Conservation (phyloP, 2,329 filamentous ascomycete species). For the Colletotrichum navitas region DNA sequence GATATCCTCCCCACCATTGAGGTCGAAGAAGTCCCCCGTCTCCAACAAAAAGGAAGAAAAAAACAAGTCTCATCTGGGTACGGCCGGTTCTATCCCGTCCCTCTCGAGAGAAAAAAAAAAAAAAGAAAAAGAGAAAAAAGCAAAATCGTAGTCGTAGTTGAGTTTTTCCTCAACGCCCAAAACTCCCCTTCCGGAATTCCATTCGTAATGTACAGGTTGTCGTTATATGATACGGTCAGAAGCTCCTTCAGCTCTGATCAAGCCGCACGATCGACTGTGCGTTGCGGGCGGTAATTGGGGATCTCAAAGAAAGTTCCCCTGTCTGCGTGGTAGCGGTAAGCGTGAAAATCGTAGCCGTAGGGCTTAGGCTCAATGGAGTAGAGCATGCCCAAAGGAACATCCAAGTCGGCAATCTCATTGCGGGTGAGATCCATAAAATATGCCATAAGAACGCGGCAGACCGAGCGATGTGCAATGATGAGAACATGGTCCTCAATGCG, state of each 20-base stretch:
- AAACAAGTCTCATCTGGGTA: slow-evolving; percentile 16
- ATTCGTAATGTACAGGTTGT: slow-evolving; percentile 40
- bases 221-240: slow-evolving; percentile 29
- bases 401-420: slow-evolving; percentile 92
- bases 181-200: slow-evolving; percentile 26
- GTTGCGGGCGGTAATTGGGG: slow-evolving; percentile 83
- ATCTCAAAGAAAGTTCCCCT: slow-evolving; percentile 86
- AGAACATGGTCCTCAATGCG: slow-evolving; percentile 96
- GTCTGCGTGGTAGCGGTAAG: slow-evolving; percentile 87
- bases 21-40: slow-evolving; percentile 27
- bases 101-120: neutral
- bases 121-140: neutral
- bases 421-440: slow-evolving; percentile 96
- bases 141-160: slow-evolving; percentile 37
- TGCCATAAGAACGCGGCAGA: slow-evolving; percentile 91
- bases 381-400: slow-evolving; percentile 92
- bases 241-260: slow-evolving; percentile 36
- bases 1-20: slow-evolving; percentile 19
- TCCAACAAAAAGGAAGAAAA: neutral
- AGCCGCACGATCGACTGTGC: slow-evolving; percentile 60
- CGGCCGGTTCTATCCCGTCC: slow-evolving; percentile 18
- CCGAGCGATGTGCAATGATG: slow-evolving; percentile 91
- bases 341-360: slow-evolving; percentile 97
- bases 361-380: slow-evolving; percentile 98
- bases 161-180: slow-evolving; percentile 31